Evolutionary conservation across 2,329 filamentous ascomycete genomes (phyloP).

Genomic region (Beauveria sp.): DNA sequence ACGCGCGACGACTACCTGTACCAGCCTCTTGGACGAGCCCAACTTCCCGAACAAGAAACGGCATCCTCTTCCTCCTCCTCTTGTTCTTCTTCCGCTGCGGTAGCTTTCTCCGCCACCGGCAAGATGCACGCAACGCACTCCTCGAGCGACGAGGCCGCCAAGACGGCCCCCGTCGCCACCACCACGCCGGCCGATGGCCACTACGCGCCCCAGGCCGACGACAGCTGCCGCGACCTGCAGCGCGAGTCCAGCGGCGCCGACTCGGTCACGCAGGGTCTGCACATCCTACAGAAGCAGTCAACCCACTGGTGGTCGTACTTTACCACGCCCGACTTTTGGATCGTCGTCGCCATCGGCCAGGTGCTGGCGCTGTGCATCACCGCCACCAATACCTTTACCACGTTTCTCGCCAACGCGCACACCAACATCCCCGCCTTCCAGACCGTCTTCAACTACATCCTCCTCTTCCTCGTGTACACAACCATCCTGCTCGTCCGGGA

Average conservation of each 20-base stretch:
- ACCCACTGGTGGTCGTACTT: constrained; percentile 67
- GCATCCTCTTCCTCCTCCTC: not conserved
- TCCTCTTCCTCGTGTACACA: constrained; percentile 77
- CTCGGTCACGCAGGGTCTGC: constrained; percentile 43
- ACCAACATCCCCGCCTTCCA: constrained; percentile 93
- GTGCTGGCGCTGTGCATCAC: constrained; percentile 84
- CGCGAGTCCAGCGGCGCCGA: constrained; percentile 17
- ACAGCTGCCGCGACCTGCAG: not conserved
- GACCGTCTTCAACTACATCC: constrained; percentile 87
- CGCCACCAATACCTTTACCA: constrained; percentile 83
- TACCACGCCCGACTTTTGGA: constrained; percentile 78
- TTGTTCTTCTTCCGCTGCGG: not conserved
- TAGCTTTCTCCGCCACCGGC: not conserved
- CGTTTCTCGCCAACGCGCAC: constrained; percentile 56
- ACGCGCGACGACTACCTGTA: not conserved
- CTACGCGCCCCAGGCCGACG: not conserved
- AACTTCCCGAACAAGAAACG: not conserved
- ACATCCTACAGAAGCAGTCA: constrained; percentile 45
- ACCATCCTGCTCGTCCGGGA: constrained; percentile 71
- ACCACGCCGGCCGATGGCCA: constrained; percentile 5
- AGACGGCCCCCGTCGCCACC: constrained; percentile 12
- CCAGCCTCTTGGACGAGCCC: not conserved
- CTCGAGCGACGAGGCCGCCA: constrained; percentile 16
- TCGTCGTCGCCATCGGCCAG: constrained; percentile 74
- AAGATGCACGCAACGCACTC: not conserved